A percentile compares a stretch with the other conserved stretches of the same genome.
Conservation (phyloP, 352 stramenopile genomes). For the Globisporangium lucens region DNA sequence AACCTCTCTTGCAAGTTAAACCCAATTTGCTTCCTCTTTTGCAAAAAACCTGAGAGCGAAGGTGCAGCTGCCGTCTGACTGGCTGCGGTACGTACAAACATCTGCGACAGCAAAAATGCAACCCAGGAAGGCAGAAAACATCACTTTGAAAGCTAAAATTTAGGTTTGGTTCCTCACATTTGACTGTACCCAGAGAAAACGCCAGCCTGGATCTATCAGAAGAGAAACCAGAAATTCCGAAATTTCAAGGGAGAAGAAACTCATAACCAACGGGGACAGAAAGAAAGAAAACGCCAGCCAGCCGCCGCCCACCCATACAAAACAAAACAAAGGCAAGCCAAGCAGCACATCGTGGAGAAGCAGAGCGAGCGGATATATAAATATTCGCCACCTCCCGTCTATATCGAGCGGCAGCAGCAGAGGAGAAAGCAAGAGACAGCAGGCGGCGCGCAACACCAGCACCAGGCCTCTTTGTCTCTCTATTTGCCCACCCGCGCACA, state of each 20-base stretch:
- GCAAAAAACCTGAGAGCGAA: neutral
- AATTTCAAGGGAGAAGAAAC: neutral
- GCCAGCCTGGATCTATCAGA: neutral
- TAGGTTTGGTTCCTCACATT: neutral
- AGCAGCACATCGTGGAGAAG: constrained; percentile 1
- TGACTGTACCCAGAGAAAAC: neutral
- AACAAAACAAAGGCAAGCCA: constrained; percentile 3
- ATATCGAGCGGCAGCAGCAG: constrained; percentile 9
- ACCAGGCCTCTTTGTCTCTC: neutral
- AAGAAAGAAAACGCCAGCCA: constrained; percentile 11
- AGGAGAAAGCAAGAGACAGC: neutral
- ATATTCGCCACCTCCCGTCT: constrained; percentile 5
- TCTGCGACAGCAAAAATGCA: constrained; percentile 2
- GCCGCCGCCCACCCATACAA: neutral
- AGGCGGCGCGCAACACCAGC: neutral
- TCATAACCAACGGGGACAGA: neutral
- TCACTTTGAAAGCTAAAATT: neutral
- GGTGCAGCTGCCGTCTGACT: neutral
- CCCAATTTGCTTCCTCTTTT: neutral
- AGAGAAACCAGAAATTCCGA: neutral
- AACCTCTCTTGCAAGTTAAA: too few species aligned
- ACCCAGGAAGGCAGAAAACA: neutral
- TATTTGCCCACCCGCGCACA: neutral
- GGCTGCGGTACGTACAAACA: neutral
- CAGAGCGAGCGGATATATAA: neutral